These are phyloP conservation scores for Eucalyptus paniculata DNA, from an alignment of 345 rosid species.

Conservation along the genomic window DNA sequence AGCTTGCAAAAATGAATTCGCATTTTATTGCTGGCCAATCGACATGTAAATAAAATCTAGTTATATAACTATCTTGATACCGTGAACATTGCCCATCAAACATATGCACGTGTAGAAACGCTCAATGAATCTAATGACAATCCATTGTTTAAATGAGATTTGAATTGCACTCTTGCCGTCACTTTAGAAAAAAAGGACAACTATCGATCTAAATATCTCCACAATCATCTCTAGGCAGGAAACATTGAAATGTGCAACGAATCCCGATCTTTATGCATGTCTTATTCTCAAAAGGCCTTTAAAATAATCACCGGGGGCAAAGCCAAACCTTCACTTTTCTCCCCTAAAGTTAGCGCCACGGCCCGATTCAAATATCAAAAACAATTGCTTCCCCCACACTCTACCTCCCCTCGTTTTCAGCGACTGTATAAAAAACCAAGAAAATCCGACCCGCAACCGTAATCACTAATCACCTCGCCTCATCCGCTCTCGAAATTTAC, in stretches of 20 bases:
- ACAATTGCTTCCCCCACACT: not conserved
- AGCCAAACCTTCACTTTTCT: not conserved
- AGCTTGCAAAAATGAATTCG: no score
- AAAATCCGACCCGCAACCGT: not conserved
- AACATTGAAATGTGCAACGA: not conserved
- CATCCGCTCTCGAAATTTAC: not conserved
- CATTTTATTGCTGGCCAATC: rapidly evolving
- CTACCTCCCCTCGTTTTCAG: not conserved
- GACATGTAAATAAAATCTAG: rapidly evolving
- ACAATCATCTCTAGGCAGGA: not conserved
- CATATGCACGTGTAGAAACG: no score
- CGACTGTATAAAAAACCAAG: not conserved
- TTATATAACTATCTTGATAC: rapidly evolving
- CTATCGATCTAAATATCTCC: not conserved
- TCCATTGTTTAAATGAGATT: rapidly evolving
- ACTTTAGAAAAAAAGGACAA: not conserved
- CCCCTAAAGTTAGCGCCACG: not conserved
- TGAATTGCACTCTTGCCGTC: rapidly evolving
- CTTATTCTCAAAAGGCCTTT: not conserved
- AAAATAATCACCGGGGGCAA: not conserved
- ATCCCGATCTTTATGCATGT: not conserved
- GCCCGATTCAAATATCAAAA: not conserved
- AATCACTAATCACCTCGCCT: not conserved
- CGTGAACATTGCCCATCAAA: rapidly evolving
- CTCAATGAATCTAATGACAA: rapidly evolving